Conservation (phyloP, 1,284 basidiomycete genomes). For the Amylostereum areolatum region DNA sequence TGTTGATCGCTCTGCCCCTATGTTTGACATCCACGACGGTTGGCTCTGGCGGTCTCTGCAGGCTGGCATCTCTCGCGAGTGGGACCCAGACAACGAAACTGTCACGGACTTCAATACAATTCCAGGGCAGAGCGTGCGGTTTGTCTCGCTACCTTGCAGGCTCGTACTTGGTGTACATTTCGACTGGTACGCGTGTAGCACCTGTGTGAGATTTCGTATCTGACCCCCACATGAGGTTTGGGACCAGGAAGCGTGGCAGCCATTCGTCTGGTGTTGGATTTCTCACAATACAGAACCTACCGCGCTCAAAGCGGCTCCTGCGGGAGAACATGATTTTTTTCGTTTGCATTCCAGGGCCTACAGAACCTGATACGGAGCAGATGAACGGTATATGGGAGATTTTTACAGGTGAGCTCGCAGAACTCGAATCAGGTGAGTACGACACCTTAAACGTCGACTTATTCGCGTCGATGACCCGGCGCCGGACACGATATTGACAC, state of each 20-base stretch:
- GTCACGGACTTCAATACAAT: not conserved
- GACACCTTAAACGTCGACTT: not conserved
- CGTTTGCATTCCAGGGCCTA: not conserved
- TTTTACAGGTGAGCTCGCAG: not conserved
- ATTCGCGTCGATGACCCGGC: too few species aligned
- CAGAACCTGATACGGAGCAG: not conserved
- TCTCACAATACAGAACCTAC: not conserved
- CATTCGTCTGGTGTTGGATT: not conserved
- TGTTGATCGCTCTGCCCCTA: not conserved
- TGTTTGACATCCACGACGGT: not conserved
- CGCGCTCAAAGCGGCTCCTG: not conserved
- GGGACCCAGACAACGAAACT: not conserved
- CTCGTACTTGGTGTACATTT: not conserved
- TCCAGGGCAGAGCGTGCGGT: not conserved
- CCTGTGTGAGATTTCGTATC: not conserved
- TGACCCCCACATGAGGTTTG: not conserved
- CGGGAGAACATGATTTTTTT: not conserved
- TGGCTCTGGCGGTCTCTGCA: not conserved
- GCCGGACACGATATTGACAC: too few species aligned
- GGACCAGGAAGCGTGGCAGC: not conserved
- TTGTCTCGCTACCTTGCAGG: not conserved
- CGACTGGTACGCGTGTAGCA: not conserved
- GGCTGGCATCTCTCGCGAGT: not conserved
- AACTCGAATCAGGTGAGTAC: not conserved
- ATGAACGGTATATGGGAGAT: not conserved